Conservation (phyloP, 768 basidiomycete genomes). For the Termitomyces sp. region DNA sequence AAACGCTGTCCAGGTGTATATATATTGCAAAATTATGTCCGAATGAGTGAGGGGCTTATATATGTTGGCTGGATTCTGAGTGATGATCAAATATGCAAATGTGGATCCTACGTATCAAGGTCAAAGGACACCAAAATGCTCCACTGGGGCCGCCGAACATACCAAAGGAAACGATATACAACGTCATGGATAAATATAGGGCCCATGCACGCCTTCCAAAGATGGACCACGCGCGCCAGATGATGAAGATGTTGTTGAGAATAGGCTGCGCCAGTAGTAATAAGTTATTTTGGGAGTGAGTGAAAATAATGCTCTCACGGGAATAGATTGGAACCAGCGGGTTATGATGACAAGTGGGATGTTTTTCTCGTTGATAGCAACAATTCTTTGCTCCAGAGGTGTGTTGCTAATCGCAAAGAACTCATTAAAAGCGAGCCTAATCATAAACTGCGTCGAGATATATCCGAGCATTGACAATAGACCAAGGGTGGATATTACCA, state of each 20-base stretch:
- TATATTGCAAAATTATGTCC: background rate
- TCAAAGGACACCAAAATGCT: too few species aligned
- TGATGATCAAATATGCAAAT: background rate
- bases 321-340: background rate
- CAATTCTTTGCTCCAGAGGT: background rate
- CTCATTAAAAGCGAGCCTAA: background rate
- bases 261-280: too few species aligned
- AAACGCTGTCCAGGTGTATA: background rate
- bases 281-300: too few species aligned
- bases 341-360: background rate
- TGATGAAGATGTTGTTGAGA: background rate
- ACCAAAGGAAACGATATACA: background rate
- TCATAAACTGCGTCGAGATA: background rate
- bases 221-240: background rate
- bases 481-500: background rate
- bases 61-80: background rate
- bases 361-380: background rate
- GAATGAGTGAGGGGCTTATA: background rate
- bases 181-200: background rate
- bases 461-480: background rate
- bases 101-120: background rate
- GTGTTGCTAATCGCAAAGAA: background rate
- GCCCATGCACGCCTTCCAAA: background rate
- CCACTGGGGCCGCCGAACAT: background rate
- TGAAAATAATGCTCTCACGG: background rate